These are phyloP conservation scores for Tetracentron sinense DNA, from an alignment of 164 flowering plant species.

Conservation along the genomic window DNA sequence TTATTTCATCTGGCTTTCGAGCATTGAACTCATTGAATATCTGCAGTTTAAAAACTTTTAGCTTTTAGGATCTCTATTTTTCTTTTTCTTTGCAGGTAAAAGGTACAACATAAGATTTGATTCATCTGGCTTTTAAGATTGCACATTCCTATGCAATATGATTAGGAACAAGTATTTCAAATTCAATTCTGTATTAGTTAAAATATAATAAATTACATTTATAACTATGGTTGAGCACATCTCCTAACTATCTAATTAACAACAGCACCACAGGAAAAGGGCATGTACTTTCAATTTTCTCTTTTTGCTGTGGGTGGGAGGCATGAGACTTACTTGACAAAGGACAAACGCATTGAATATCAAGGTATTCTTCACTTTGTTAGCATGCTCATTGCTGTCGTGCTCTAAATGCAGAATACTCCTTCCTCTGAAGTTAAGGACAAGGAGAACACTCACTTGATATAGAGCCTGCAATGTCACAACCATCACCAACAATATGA, in stretches of 20 bases:
- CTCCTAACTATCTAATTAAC: too few relatives aligned
- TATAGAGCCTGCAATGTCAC: constrained; percentile 63
- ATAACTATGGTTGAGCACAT: too few relatives aligned
- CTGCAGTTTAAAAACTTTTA: constrained; percentile 32
- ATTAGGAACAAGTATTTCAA: too few relatives aligned
- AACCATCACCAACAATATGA: constrained; percentile 1
- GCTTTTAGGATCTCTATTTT: too few relatives aligned
- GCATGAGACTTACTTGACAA: constrained; percentile 59
- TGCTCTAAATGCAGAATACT: constrained; percentile 39
- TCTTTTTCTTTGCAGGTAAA: too few relatives aligned
- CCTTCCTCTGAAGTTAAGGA: constrained; percentile 65
- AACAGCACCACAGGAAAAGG: too few relatives aligned
- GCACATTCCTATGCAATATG: too few relatives aligned
- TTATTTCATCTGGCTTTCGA: constrained; percentile 82
- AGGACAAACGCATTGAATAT: constrained; percentile 90
- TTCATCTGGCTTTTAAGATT: too few relatives aligned
- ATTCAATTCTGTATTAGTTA: too few relatives aligned
- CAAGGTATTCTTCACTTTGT: constrained; percentile 68
- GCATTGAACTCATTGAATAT: constrained; percentile 92
- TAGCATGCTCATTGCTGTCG: constrained; percentile 30
- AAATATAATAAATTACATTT: too few relatives aligned
- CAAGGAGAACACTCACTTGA: constrained; percentile 83
- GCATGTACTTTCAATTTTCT: not conserved
- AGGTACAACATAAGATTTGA: too few relatives aligned
- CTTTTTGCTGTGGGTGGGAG: not conserved